Conservation (phyloP, 1,284 basidiomycete genomes). For the Cryptococcus sp. region DNA sequence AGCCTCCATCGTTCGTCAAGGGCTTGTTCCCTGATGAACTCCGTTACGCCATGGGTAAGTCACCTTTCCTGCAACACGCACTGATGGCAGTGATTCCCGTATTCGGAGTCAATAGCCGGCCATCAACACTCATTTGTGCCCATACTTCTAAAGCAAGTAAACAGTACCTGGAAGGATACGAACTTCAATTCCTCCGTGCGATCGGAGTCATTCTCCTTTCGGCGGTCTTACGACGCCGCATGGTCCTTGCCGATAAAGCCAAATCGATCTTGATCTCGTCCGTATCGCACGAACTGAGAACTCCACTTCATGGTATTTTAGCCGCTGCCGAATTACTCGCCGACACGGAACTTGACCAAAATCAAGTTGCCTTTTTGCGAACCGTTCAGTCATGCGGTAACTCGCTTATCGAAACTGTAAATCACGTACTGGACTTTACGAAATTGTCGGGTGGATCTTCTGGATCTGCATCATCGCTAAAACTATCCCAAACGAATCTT, state of each 20-base stretch:
- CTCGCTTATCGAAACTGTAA: slow-evolving; percentile 61
- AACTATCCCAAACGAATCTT: slow-evolving; percentile 69
- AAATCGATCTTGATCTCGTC: slow-evolving; percentile 53
- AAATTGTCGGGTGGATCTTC: slow-evolving; percentile 83
- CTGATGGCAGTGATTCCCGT: slow-evolving; percentile 74
- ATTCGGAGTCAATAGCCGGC: slow-evolving; percentile 88
- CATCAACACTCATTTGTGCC: slow-evolving; percentile 86
- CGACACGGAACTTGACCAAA: slow-evolving; percentile 74
- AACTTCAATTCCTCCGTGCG: slow-evolving; percentile 83
- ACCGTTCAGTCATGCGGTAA: slow-evolving; percentile 51
- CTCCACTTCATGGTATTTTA: slow-evolving; percentile 83
- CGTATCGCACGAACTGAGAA: slow-evolving; percentile 89
- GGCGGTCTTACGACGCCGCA: slow-evolving; percentile 84
- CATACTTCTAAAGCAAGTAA: slow-evolving; percentile 75
- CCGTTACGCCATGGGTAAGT: slow-evolving; percentile 76
- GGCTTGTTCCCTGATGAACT: slow-evolving; percentile 73
- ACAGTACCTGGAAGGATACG: slow-evolving; percentile 83
- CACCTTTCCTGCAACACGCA: slow-evolving; percentile 1
- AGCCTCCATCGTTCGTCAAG: slow-evolving; percentile 70
- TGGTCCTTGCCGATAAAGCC: slow-evolving; percentile 85
- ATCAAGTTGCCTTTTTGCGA: slow-evolving; percentile 77
- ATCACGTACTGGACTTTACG: slow-evolving; percentile 94
- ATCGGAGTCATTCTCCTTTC: slow-evolving; percentile 89
- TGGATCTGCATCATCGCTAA: slow-evolving; percentile 62
- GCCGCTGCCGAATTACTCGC: slow-evolving; percentile 83